Conservation (phyloP, 106 monocot genomes). For the Apostasia ramifera region DNA sequence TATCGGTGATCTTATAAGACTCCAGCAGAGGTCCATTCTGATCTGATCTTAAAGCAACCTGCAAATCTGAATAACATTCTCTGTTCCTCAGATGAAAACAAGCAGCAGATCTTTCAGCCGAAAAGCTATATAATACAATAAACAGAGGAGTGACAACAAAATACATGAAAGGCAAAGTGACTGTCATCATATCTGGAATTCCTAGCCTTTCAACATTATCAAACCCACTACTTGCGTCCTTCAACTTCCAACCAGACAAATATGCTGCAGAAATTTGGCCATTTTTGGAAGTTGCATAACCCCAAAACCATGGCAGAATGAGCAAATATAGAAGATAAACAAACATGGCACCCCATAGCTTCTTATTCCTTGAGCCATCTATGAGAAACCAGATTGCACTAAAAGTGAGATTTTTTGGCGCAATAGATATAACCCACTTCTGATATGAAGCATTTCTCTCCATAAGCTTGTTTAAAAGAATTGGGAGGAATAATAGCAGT, state of each 20-base stretch:
- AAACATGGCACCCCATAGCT: conserved; percentile 47
- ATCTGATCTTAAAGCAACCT: background rate
- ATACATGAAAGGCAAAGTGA: conserved; percentile 85
- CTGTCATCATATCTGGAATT: conserved; percentile 44
- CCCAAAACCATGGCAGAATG: conserved; percentile 79
- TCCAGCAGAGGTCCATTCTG: background rate
- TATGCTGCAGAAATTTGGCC: conserved; percentile 53
- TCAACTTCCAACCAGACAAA: conserved; percentile 56
- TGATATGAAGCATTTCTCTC: conserved; percentile 31
- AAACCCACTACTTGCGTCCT: background rate
- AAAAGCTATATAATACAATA: conserved; percentile 51
- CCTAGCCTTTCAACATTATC: conserved; percentile 18
- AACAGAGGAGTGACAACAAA: conserved; percentile 51
- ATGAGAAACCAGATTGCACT: conserved; percentile 48
- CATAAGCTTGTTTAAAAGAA: conserved; percentile 46
- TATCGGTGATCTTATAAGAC: background rate
- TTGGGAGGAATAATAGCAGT: conserved; percentile 45
- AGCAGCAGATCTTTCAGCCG: conserved; percentile 39
- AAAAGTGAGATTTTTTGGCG: conserved; percentile 26
- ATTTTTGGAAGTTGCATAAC: conserved; percentile 51
- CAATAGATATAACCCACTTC: conserved; percentile 27
- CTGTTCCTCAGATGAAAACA: conserved; percentile 20
- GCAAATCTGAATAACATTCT: conserved; percentile 4
- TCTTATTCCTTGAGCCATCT: conserved; percentile 63
- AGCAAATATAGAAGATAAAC: conserved; percentile 52